These are phyloP conservation scores for Aspergillus versicolor DNA, from an alignment of 2,329 filamentous ascomycete species.

Conservation along the genomic window DNA sequence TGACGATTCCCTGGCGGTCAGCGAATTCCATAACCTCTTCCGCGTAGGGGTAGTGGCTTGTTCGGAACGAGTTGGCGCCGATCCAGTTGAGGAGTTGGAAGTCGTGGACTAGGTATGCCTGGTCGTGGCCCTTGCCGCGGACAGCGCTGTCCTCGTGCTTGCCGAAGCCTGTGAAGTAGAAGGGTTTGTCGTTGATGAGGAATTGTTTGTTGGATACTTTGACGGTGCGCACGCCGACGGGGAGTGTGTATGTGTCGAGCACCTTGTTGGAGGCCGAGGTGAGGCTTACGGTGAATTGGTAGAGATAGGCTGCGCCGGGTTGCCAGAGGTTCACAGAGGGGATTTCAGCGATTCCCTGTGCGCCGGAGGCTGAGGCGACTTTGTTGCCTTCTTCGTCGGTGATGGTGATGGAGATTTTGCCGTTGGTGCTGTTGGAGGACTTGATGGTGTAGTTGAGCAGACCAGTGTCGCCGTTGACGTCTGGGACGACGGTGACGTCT, in stretches of 20 bases:
- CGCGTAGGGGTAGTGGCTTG: slow-evolving; percentile 32
- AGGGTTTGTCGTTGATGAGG: neutral
- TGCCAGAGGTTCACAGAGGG: neutral
- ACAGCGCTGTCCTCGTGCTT: neutral
- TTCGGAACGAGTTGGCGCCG: slow-evolving; percentile 34
- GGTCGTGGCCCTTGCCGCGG: slow-evolving; percentile 24
- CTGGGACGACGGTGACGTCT: slow-evolving; percentile 25
- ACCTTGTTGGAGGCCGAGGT: neutral
- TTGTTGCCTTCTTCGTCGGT: neutral
- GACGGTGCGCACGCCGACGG: neutral
- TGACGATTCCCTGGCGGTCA: neutral
- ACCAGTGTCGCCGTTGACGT: slow-evolving; percentile 10
- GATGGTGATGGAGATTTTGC: neutral
- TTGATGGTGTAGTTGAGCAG: slow-evolving; percentile 4
- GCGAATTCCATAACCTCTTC: neutral
- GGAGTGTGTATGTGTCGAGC: neutral
- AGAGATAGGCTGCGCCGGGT: neutral
- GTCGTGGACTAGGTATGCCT: slow-evolving; percentile 33
- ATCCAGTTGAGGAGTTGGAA: slow-evolving; percentile 31
- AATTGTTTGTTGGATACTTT: neutral
- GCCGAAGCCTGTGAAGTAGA: slow-evolving; percentile 3
- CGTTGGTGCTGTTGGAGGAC: slow-evolving; percentile 1
- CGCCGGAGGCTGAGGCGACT: slow-evolving; percentile 14
- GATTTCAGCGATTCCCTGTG: neutral
- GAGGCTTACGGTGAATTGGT: neutral